These are phyloP conservation scores for Entonaema liquescens DNA, from an alignment of 495 filamentous ascomycete genomes.

Conservation along the genomic window DNA sequence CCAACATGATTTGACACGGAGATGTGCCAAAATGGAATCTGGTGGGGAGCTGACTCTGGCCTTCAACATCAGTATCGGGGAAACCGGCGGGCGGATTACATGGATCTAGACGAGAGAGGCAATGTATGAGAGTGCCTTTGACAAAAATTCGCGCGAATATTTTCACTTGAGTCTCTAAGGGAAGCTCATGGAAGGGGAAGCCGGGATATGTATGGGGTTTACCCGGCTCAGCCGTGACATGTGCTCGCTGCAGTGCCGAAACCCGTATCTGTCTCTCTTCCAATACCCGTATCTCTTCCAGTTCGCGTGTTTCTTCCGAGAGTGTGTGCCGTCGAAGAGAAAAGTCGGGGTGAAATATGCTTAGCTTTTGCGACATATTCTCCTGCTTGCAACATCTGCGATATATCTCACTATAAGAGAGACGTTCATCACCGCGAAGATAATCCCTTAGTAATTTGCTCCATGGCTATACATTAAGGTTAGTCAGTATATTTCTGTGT, in stretches of 20 bases:
- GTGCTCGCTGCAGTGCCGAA: neutral
- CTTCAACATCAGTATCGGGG: conserved; percentile 15
- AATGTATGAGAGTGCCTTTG: conserved; percentile 46
- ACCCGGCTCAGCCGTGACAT: neutral
- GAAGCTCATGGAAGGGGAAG: conserved; percentile 46
- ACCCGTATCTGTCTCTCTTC: neutral
- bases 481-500: neutral
- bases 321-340: neutral
- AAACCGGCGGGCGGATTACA: conserved; percentile 25
- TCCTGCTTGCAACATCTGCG: conserved; percentile 44
- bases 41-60: conserved; percentile 24
- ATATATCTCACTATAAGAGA: conserved; percentile 14
- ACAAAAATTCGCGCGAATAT: conserved; percentile 46
- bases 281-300: neutral
- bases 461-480: conserved; percentile 25
- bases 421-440: neutral
- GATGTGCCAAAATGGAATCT: conserved; percentile 47
- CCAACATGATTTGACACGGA: conserved; percentile 38
- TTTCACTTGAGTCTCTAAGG: conserved; percentile 35
- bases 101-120: conserved; percentile 52
- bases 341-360: conserved; percentile 43
- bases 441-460: conserved; percentile 9
- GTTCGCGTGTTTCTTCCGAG: neutral
- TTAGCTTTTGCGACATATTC: conserved; percentile 46
- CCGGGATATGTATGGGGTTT: neutral